phyloP scores from a whole-genome alignment of 371 early-diverging fungal genomes.

The Actinomucor elegans region DNA sequence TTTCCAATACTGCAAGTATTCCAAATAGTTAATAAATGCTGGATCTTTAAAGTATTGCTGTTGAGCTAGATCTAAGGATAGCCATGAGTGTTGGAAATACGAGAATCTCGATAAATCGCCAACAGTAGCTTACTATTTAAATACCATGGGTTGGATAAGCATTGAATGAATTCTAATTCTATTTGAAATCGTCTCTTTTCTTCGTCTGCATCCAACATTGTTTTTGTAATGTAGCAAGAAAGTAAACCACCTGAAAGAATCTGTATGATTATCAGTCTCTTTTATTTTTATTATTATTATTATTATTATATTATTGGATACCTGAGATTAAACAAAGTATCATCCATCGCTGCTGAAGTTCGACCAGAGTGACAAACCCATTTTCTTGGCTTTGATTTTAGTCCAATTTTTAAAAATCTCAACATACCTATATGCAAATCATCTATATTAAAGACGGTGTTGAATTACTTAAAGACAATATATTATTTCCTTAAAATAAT shows the following conservation, averaged over 20 bases:
- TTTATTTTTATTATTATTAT: constrained; percentile 53
- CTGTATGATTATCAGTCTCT: constrained; percentile 48
- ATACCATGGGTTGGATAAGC: constrained; percentile 93
- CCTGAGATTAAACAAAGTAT: too few species aligned
- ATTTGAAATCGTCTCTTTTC: constrained; percentile 76
- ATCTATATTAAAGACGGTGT: too few species aligned
- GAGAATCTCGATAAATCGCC: neutral
- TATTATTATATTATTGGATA: too few species aligned
- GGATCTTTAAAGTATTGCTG: constrained; percentile 82
- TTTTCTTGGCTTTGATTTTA: too few species aligned
- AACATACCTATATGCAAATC: too few species aligned
- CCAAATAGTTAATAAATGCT: constrained; percentile 82
- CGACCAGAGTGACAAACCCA: too few species aligned
- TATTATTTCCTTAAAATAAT: too few species aligned
- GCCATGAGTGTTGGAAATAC: neutral
- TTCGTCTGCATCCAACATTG: constrained; percentile 31
- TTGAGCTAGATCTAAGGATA: constrained; percentile 86
- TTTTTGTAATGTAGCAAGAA: too few species aligned
- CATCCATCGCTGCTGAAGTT: too few species aligned
- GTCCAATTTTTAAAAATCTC: too few species aligned
- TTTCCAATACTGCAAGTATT: constrained; percentile 92
- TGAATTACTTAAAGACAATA: too few species aligned
- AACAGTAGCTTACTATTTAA: constrained; percentile 60
- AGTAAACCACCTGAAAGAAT: too few species aligned
- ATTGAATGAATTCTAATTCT: constrained; percentile 95